Percentiles rank a stretch among this genome's conserved stretches.
Conservation (phyloP, 306 rosid species). For the Trifolium repens region DNA sequence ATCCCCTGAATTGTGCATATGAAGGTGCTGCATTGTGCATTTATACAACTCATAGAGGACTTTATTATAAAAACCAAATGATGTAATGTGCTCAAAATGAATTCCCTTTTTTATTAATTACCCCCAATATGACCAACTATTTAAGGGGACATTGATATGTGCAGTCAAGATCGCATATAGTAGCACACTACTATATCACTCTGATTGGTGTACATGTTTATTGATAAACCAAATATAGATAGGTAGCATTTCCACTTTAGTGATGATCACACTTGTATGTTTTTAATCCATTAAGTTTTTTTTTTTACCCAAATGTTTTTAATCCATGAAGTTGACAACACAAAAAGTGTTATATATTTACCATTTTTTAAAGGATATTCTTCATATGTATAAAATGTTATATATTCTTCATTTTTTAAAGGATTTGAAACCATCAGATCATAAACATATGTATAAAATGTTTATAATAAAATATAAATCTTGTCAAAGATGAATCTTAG, state of each 20-base stretch:
- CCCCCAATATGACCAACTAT: background rate
- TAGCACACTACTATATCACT: background rate
- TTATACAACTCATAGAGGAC: background rate
- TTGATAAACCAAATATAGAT: background rate
- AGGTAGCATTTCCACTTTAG: constrained; percentile 21
- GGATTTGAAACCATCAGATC: background rate
- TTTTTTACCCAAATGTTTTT: no score
- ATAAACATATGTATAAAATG: no score
- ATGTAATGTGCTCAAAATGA: constrained; percentile 21
- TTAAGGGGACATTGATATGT: constrained; percentile 5
- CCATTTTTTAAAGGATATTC: background rate
- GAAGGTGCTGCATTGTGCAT: constrained; percentile 19
- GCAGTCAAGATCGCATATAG: constrained; percentile 6
- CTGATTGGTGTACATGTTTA: background rate
- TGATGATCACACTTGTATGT: background rate
- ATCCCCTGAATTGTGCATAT: background rate
- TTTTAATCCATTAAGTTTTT: background rate
- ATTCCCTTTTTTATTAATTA: background rate
- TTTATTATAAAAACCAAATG: background rate
- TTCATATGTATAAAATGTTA: background rate
- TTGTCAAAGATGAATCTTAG: no score
- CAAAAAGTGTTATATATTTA: background rate
- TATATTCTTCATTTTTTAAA: background rate
- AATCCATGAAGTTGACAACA: constrained; percentile 20
- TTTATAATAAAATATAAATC: no score